Evolutionary conservation across 495 filamentous ascomycete species (phyloP).

Genomic region (Aspergillus kassunensis): DNA sequence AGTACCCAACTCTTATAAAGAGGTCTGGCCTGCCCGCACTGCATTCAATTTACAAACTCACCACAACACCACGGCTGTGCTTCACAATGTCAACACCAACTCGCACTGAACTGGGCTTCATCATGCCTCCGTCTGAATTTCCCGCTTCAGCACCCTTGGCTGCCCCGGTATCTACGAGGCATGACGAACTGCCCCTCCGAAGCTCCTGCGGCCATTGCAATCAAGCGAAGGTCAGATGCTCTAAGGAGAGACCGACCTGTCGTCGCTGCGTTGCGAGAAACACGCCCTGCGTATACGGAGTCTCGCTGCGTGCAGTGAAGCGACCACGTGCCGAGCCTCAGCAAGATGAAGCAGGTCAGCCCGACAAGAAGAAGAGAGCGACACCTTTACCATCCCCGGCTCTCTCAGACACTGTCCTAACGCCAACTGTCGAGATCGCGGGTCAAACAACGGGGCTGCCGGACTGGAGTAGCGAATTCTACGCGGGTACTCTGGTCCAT

Average conservation of each 20-base stretch:
- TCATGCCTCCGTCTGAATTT: neutral
- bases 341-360: neutral
- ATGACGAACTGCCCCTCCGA: conserved; percentile 7
- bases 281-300: conserved; percentile 6
- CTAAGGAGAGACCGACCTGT: conserved; percentile 8
- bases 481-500: neutral
- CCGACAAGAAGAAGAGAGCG: conserved; percentile 1
- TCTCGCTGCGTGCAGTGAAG: conserved; percentile 7
- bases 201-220: conserved; percentile 10
- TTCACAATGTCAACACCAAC: neutral
- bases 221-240: conserved; percentile 8
- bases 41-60: neutral
- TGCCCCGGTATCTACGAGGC: neutral
- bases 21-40: neutral
- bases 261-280: neutral
- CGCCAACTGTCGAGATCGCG: neutral
- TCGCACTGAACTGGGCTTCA: neutral
- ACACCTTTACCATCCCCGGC: neutral
- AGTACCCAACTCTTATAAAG: neutral
- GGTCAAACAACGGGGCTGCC: neutral
- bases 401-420: neutral
- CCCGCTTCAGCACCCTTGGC: neutral
- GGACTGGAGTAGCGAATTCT: neutral
- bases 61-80: neutral
- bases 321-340: neutral